Base-by-base conservation (phyloP, 2,329 filamentous ascomycete genomes). In the Ciborinia camelliae region DNA sequence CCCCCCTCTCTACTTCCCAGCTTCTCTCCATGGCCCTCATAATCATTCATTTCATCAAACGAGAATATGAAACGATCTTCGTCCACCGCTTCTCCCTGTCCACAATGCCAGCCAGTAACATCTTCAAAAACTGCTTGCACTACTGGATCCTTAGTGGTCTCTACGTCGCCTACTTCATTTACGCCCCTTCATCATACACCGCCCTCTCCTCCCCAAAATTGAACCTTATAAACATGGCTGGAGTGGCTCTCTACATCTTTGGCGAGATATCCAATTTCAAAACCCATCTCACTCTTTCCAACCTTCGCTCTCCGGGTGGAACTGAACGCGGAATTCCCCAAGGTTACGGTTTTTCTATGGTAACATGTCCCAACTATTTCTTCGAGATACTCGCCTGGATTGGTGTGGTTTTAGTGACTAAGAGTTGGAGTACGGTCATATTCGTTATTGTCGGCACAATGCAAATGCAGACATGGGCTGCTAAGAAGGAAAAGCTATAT, bases 281-380 rank as follows among this genome's bases (percentile, higher is more conserved):
- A 68, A 87, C 93, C 1, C 95, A 99, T 78, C 77, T 89, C 71
- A 89, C 91, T 62, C 84, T 99, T 30, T 87, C 90, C 35, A 84
- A 85, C 67, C 84, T 99, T 68, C 88, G 95, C 59, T 88, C 87
- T 64, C 82, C 86, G 0, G 93, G 93, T 64, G 90, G 89, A 69
- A 94, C 90, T 1, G 92, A 96, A 76, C 86, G 94, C 66, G 92
- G 92, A 71, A 96, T 99, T 68, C 95, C 95, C 1, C 81, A 81
- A 65, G 95, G 95, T 32, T 86, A 94, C 65, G 91, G 93, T 37
- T 98, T 97, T 78, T 82, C 81, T 69, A 79, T 91, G 43, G 94
- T 99, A 61, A 99, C 95, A 15, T 96, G 93, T 80, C 95, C 95
- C 50, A 99, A 99, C 81, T 99, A 99, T 81, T 86, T 96, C 81